Base-by-base conservation (phyloP, 2,329 filamentous ascomycete genomes). In the Cryphonectria nitschkei region DNA sequence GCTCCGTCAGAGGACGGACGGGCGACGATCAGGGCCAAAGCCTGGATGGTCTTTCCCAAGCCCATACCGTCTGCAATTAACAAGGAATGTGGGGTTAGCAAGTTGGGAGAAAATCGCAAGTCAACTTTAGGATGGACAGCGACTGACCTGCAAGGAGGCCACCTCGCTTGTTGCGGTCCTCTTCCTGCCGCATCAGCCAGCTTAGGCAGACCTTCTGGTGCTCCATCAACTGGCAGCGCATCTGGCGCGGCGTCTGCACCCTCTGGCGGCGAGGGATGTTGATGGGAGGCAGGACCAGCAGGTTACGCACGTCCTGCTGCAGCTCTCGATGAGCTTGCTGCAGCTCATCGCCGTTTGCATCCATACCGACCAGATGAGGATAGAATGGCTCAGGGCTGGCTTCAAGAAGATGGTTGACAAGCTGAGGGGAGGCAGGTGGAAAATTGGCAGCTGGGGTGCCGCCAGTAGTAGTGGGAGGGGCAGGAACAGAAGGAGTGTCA, bases 11-110 rank as follows among this genome's bases (percentile, higher is more conserved):
- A 82, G 26, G 68, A 61, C 29, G 50, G 60, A 6, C 85, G 85
- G 3, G 83, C 83, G 63, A 95, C 81, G 68, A 97, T 91, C 54
- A 97, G 81, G 65, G 93, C 92, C 75, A 97, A 95, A 60, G 94
- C 87, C 78, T 97, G 92, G 9, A 97, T 85, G 0, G 94, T 97
- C 82, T 97, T 97, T 32, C 94, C 94, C 7, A 97, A 82, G 3
- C 94, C 94, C 94, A 97, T 97, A 75, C 97, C 94, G 79, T 97
- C 94, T 4, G 93, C 19, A 6, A 22, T 2, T 22, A 8, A 6
- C 8, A 50, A 50, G 46, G 46, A 9, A 50, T 5, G 19, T n/a
- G 34, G 32, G 54, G 22, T 72, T 22, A 70, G 68, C 22, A 9
- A 41, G 7, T 9, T 29, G 32, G 39, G 19, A 50, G 9, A 8